phyloP scores from a whole-genome alignment of 208 protist species.

The Trypanosoma mega region DNA sequence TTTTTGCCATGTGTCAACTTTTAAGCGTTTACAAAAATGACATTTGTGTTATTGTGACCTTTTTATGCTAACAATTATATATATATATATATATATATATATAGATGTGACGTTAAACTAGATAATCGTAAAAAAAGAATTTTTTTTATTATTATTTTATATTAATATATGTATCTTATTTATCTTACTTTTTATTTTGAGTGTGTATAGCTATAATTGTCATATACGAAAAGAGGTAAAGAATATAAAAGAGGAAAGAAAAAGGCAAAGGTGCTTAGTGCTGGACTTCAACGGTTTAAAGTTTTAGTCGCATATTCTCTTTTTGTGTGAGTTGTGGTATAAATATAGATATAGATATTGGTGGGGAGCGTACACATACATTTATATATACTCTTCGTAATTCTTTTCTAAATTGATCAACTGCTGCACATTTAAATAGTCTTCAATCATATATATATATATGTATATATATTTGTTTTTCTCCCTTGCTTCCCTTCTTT shows the following conservation, averaged over 20 bases:
- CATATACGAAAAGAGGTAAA: no score
- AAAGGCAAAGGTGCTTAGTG: no score
- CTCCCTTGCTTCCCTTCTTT: no score
- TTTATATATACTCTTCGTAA: not conserved
- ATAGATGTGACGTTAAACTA: not conserved
- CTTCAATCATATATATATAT: no score
- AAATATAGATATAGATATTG: not conserved
- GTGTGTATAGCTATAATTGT: not conserved
- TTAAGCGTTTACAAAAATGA: not conserved
- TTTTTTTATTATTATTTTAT: not conserved
- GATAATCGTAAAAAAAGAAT: not conserved
- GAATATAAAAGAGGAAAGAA: no score
- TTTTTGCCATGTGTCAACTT: not conserved
- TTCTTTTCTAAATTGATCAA: not conserved
- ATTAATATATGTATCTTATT: not conserved
- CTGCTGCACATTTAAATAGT: no score
- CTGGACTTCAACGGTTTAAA: no score
- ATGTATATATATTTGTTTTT: no score
- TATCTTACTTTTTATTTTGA: not conserved
- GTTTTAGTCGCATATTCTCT: no score
- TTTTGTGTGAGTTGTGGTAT: not conserved
- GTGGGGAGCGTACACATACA: constrained; percentile 6
- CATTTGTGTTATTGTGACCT: constrained; percentile 1
- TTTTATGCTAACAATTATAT: constrained; percentile 1
- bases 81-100: constrained; percentile 3